These are phyloP conservation scores for Amborella trichopoda DNA, from an alignment of 164 flowering plant genomes.

Conservation along the genomic window DNA sequence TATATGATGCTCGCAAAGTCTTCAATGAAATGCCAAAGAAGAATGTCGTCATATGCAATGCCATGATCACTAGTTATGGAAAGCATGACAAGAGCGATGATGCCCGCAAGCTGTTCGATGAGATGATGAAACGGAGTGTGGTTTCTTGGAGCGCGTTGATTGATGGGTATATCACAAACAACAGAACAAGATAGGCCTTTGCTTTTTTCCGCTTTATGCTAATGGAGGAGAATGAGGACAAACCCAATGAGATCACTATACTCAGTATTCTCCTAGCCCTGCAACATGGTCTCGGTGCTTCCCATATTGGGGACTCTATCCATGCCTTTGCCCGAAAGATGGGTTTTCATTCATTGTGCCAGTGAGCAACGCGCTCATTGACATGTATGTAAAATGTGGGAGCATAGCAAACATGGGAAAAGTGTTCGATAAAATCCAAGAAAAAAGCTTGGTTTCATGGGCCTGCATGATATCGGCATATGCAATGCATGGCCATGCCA, in stretches of 20 bases:
- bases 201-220: conserved; percentile 11
- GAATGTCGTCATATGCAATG: conserved; percentile 19
- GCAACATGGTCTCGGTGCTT: conserved; percentile 8
- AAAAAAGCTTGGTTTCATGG: conserved; percentile 17
- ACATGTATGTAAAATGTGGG: conserved; percentile 43
- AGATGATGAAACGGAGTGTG: conserved; percentile 11
- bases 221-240: conserved; percentile 3
- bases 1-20: conserved; percentile 9
- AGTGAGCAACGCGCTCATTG: conserved; percentile 17
- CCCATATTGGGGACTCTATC: conserved; percentile 4
- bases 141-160: conserved; percentile 21
- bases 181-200: conserved; percentile 10
- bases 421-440: conserved; percentile 10
- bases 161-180: conserved; percentile 13
- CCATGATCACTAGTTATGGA: conserved; percentile 16
- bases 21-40: conserved; percentile 12
- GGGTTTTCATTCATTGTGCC: conserved; percentile 8
- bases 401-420: conserved; percentile 12
- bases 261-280: conserved; percentile 12
- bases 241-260: conserved; percentile 15
- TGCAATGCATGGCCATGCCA: conserved; percentile 17
- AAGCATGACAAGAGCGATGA: conserved; percentile 13
- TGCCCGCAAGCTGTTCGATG: conserved; percentile 9
- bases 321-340: conserved; percentile 9
- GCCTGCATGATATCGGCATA: conserved; percentile 14